Percentiles rank a stretch among this genome's conserved stretches.
Conservation (phyloP, 2,329 filamentous ascomycete species). For the Colletotrichum orchidophilum region DNA sequence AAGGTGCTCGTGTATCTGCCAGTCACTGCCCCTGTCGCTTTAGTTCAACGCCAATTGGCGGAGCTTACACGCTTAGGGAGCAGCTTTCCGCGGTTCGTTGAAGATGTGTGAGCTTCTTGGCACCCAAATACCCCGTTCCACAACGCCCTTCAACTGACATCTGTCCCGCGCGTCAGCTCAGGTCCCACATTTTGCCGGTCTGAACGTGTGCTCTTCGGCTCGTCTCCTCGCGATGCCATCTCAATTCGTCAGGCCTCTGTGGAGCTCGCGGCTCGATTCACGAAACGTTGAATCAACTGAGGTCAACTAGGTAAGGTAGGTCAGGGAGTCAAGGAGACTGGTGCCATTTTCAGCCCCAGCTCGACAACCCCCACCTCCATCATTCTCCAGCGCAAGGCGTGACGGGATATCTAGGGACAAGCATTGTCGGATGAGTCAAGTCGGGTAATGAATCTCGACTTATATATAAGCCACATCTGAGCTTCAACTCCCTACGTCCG, state of each 20-base stretch:
- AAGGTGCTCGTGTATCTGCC: too few relatives aligned
- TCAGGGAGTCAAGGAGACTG: background rate
- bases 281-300: background rate
- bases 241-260: background rate
- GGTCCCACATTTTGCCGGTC: background rate
- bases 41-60: background rate
- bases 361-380: background rate
- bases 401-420: background rate
- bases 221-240: background rate
- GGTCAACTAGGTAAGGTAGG: background rate
- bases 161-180: background rate
- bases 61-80: slow-evolving; percentile 10
- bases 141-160: slow-evolving; percentile 24
- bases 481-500: background rate
- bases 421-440: slow-evolving; percentile 19
- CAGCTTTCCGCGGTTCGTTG: background rate
- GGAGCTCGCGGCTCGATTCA: background rate
- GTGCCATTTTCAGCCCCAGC: background rate
- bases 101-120: background rate
- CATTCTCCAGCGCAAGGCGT: background rate
- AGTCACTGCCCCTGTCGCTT: too few relatives aligned
- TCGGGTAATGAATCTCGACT: background rate
- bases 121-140: background rate
- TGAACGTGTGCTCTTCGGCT: background rate
- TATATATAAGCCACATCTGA: background rate